Evolutionary conservation across 2,329 filamentous ascomycete genomes (phyloP), one percentile per base, ranked within the genome.

Genomic region (Rhinocladiella mackenziei): DNA sequence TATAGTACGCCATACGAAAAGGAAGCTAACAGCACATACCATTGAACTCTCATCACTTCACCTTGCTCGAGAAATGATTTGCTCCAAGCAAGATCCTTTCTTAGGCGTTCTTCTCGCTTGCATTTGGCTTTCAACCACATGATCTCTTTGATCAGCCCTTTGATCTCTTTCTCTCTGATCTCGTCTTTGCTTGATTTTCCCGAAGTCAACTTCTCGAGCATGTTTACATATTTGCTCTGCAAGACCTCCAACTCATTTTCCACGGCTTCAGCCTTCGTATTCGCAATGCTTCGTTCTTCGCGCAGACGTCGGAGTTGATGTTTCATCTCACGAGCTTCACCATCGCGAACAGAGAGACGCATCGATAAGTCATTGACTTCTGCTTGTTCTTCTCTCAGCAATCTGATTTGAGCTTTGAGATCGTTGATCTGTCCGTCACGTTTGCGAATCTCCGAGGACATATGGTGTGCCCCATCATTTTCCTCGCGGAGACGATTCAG

Each of bases 31-130:
- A n/a, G n/a, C n/a, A 83, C 86, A 57, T 82, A 96, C 91, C 89
- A 97, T 69, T 87, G 83, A 54, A 65, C 58, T 38, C 69, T 64
- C 39, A 71, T 66, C 23, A 62, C 64, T 60, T 88, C 84, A 58
- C 88, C 89, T 58, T 94, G 80, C 57, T 89, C 81, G 67, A 96
- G 79, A 64, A 87, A 89, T 55, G 77, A 80, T 75, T 98, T 98
- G 53, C 87, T 87, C 68, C 84, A 94, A 6, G 85, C 86, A 22
- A 91, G 78, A 58, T 89, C 86, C 51, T 77, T 76, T 30, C 92
- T 78, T 67, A 97, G 83, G 38, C 77, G 79, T 56, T 86, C 80
- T 66, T 96, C 91, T 22, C 92, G 78, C 61, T 80, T 76, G 69
- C 85, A 86, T 39, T 84, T 80, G 2, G 87, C 86, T 58, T 89